Percentiles rank a stretch among this genome's conserved stretches.
Evolutionary conservation across 179 eudicot species (phyloP).

Genomic region (Beta corolliflora): DNA sequence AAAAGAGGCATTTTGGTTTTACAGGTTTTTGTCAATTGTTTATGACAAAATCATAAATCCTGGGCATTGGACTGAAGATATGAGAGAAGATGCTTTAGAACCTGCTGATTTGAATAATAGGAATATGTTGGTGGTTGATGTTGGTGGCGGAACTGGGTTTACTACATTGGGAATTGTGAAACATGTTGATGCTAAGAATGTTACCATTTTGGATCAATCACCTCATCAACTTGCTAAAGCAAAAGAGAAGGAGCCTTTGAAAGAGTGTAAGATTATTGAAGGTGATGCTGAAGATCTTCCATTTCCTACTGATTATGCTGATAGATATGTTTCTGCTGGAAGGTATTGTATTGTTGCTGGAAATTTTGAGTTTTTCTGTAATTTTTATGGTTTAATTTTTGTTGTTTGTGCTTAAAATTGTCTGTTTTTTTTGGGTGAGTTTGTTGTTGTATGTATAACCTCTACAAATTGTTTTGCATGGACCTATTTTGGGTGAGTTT

Average conservation of each 20-base stretch:
- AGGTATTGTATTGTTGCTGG: constrained; percentile 51
- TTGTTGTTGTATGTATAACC: too few species aligned
- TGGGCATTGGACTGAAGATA: constrained; percentile 86
- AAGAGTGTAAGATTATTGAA: constrained; percentile 76
- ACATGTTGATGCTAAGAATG: constrained; percentile 90
- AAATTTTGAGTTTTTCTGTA: neutral
- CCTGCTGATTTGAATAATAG: constrained; percentile 66
- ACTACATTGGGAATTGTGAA: constrained; percentile 82
- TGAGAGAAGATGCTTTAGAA: constrained; percentile 83
- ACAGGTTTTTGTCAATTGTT: constrained; percentile 72
- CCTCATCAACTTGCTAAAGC: constrained; percentile 97
- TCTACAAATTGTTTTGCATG: neutral
- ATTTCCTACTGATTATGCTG: constrained; percentile 80
- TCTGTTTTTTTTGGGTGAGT: too few species aligned
- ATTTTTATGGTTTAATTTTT: neutral
- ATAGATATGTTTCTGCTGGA: constrained; percentile 94
- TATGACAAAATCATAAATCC: constrained; percentile 82
- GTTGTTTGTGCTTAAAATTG: neutral
- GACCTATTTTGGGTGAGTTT: neutral
- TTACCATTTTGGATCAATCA: constrained; percentile 87
- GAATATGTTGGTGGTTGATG: constrained; percentile 78
- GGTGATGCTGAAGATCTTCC: constrained; percentile 99
- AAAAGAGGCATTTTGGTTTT: constrained; percentile 88
- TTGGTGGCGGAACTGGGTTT: constrained; percentile 97
- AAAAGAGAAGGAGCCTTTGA: constrained; percentile 74